Evolutionary conservation across 495 filamentous ascomycete species (phyloP), one percentile per base, ranked within the genome.

Genomic region (Xylaria venustula): DNA sequence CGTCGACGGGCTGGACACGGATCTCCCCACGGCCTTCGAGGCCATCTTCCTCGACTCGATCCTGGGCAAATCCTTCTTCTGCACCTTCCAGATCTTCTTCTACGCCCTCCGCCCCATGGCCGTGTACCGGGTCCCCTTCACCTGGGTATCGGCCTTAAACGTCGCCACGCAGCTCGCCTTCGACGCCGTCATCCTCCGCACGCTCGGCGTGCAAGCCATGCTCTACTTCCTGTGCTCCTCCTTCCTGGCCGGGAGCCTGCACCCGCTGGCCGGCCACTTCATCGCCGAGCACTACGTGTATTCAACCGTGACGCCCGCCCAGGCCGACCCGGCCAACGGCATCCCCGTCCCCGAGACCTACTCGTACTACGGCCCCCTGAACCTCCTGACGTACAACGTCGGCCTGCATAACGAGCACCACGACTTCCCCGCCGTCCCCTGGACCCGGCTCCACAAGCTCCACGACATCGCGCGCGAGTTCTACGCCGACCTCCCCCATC

Each of bases 221-320:
- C 79, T 83, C 54, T 99, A 99, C 78, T 74, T 98, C 40, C 75
- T 98, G 6, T 73, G 91, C 45, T 92, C 87, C 62, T 92, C 89
- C 50, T 99, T 99, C 84, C 82, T 98, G 0, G 95, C 95, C 2
- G 95, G 95, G 28, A 90, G 86, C 22, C 81, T 99, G 44, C 95
- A 99, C 75, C 95, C 95, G 6, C 93, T 92, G 53, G 95, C 95
- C 0, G 95, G 90, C 14, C 95, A 99, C 75, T 99, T 99, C 81
- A 98, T 98, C 75, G 92, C 94, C 59, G 95, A 99, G 76, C 95
- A 99, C 83, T 99, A 99, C 81, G 91, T 99, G 63, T 97, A 98
- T 75, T 87, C 89, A 46, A 84, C 87, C 28, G 80, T 85, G 15
- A 75, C 83, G 11, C 71, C 79, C 0, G 77, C 79, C 23, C 85